These are phyloP conservation scores for Vitis labrusca DNA, from an alignment of 164 flowering plant species.

Conservation along the genomic window DNA sequence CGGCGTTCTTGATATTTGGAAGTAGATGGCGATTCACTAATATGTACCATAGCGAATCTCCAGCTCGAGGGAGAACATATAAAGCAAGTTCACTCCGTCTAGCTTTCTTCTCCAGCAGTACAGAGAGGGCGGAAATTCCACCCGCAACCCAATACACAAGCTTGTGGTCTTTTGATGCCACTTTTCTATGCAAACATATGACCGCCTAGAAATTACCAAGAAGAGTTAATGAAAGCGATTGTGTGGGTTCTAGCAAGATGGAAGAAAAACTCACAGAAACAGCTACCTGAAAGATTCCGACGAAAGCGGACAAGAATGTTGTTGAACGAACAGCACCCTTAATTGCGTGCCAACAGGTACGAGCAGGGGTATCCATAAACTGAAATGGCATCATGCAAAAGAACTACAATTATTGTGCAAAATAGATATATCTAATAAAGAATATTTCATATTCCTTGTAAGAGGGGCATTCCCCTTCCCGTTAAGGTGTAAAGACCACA, in stretches of 20 bases:
- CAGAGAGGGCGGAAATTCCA: slow-evolving; percentile 83
- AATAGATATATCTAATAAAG: too few species aligned
- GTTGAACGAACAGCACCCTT: slow-evolving; percentile 89
- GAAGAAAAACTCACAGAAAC: neutral
- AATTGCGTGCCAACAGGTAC: slow-evolving; percentile 76
- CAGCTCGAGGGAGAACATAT: slow-evolving; percentile 96
- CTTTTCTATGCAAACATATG: slow-evolving; percentile 91
- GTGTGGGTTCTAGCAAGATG: neutral
- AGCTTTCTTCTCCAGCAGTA: slow-evolving; percentile 85
- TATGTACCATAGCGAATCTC: slow-evolving; percentile 89
- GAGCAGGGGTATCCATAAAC: slow-evolving; percentile 87
- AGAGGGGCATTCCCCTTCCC: too few species aligned
- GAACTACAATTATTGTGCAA: neutral
- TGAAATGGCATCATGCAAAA: slow-evolving; percentile 19
- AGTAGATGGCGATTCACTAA: slow-evolving; percentile 83
- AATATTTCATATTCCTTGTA: too few species aligned
- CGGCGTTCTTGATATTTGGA: slow-evolving; percentile 83
- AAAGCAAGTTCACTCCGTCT: slow-evolving; percentile 85
- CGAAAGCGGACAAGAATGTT: slow-evolving; percentile 88
- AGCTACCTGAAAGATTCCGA: slow-evolving; percentile 90
- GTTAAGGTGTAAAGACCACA: too few species aligned
- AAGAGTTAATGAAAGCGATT: neutral
- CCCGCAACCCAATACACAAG: slow-evolving; percentile 93
- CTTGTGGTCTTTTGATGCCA: slow-evolving; percentile 83
- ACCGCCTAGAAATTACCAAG: slow-evolving; percentile 55